Evolutionary conservation across 805 yeast species (phyloP).

Genomic region (Saccharomycopsis sp.): DNA sequence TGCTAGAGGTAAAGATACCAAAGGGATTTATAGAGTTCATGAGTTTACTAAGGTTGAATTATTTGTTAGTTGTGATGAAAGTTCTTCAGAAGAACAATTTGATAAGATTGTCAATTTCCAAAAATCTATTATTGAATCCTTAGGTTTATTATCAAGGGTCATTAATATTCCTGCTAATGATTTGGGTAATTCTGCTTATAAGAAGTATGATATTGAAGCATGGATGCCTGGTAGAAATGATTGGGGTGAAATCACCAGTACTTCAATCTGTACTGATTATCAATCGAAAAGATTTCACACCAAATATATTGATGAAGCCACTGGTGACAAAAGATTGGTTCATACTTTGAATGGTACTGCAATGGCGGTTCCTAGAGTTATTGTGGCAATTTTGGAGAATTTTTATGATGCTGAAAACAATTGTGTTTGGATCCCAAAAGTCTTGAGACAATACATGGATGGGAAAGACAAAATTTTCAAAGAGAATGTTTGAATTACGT

Average conservation of each 20-base stretch:
- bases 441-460: slow-evolving; percentile 64
- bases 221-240: slow-evolving; percentile 96
- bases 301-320: slow-evolving; percentile 31
- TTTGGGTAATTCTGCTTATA: slow-evolving; percentile 86
- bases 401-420: slow-evolving; percentile 51
- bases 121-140: slow-evolving; percentile 44
- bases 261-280: slow-evolving; percentile 87
- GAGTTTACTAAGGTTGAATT: slow-evolving; percentile 94
- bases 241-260: slow-evolving; percentile 90
- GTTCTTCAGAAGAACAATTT: slow-evolving; percentile 39
- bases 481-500: too few species aligned
- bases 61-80: slow-evolving; percentile 56
- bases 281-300: slow-evolving; percentile 81
- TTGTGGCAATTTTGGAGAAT: slow-evolving; percentile 85
- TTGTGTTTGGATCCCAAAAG: slow-evolving; percentile 54
- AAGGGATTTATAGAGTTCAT: slow-evolving; percentile 89
- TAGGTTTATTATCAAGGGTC: slow-evolving; percentile 75
- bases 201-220: slow-evolving; percentile 89
- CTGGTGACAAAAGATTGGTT: slow-evolving; percentile 35
- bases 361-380: slow-evolving; percentile 86
- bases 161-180: slow-evolving; percentile 85
- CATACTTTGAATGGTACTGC: slow-evolving; percentile 94
- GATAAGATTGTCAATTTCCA: slow-evolving; percentile 58
- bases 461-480: slow-evolving; percentile 36
- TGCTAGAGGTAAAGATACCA: slow-evolving; percentile 85